Evolutionary conservation across 1,139 yeast genomes (phyloP), one percentile per base, ranked within the genome.

Genomic region (Entelexis paramagnoliae): DNA sequence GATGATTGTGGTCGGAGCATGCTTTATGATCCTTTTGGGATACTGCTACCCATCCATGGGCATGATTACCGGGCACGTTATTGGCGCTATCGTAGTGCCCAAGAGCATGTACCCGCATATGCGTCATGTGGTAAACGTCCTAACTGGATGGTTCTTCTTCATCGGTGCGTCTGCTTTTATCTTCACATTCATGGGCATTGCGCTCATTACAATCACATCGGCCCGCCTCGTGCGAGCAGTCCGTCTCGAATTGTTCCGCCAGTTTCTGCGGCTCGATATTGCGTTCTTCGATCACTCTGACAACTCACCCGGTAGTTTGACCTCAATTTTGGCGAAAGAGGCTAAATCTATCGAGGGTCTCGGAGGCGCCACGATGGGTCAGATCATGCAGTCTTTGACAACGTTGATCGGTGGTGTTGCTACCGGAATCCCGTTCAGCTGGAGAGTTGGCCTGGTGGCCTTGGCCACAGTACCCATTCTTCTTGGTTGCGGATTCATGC

Each of bases 271-370:
- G 26, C 91, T 86, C 68, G 96, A 88, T 65, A 78, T 88, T 58
- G 85, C 82, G 60, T 87, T 86, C 65, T 87, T 81, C 63, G 96
- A 88, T 63, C 76, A 78, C 34, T 86, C 87, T 22, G 60, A 62
- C 36, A 66, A 68, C 52, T 59, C 68, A 13, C 64, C 89, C 2
- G 96, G 96, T 50, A 91, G 88, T 58, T 72, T 88, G 63, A 83
- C 88, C 28, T 81, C 94, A 2, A 73, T 95, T 57, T 70, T 87
- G 29, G 81, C 91, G 34, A 81, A 83, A 53, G 96, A 88, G 65
- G 89, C 95, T 1, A 88, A 83, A 62, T 79, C 85, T 40, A 89
- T 88, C 24, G 80, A 85, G 54, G 88, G 88, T 62, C 75, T 87
- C 39, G 83, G 93, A 39, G 96, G 91, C 64, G 95, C 95, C 26